Conservation (phyloP, 768 basidiomycete genomes). For the Tulasnella sp. region DNA sequence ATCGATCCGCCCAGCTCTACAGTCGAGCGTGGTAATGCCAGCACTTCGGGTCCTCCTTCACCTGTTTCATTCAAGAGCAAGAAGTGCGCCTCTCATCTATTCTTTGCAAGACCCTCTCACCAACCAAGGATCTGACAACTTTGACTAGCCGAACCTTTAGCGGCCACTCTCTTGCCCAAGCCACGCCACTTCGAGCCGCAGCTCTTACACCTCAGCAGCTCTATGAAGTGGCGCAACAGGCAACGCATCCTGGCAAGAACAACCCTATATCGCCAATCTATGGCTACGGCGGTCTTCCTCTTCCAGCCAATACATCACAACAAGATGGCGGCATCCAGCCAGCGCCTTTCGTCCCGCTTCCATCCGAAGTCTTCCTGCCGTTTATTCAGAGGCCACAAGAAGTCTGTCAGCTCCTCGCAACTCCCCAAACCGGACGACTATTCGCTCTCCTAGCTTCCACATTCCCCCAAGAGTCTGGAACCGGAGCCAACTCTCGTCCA, state of each 20-base stretch:
- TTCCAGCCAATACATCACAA: slow-evolving; percentile 28
- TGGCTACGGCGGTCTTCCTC: background rate
- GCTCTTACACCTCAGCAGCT: slow-evolving; percentile 58
- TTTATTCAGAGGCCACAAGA: slow-evolving; percentile 77
- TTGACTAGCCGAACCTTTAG: slow-evolving; percentile 5
- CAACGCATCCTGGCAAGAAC: background rate
- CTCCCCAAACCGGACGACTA: slow-evolving; percentile 54
- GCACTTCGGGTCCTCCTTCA: slow-evolving; percentile 20
- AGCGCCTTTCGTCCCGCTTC: slow-evolving; percentile 55
- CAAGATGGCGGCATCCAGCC: slow-evolving; percentile 33
- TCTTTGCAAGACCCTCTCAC: slow-evolving; percentile 27
- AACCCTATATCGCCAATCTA: background rate
- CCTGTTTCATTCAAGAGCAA: slow-evolving; percentile 16
- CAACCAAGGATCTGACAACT: background rate
- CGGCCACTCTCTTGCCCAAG: slow-evolving; percentile 25
- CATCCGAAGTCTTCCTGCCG: slow-evolving; percentile 68
- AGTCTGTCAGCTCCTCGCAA: slow-evolving; percentile 54
- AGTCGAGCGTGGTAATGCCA: slow-evolving; percentile 16
- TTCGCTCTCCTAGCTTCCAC: slow-evolving; percentile 67
- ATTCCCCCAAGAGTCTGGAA: slow-evolving; percentile 24
- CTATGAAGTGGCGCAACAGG: slow-evolving; percentile 46
- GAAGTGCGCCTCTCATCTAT: slow-evolving; percentile 24
- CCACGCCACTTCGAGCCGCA: slow-evolving; percentile 33
- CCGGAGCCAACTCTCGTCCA: slow-evolving; percentile 12
- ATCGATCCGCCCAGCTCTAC: slow-evolving; percentile 14